Conservation (phyloP, 306 rosid species). For the Fragaria ananassa region DNA sequence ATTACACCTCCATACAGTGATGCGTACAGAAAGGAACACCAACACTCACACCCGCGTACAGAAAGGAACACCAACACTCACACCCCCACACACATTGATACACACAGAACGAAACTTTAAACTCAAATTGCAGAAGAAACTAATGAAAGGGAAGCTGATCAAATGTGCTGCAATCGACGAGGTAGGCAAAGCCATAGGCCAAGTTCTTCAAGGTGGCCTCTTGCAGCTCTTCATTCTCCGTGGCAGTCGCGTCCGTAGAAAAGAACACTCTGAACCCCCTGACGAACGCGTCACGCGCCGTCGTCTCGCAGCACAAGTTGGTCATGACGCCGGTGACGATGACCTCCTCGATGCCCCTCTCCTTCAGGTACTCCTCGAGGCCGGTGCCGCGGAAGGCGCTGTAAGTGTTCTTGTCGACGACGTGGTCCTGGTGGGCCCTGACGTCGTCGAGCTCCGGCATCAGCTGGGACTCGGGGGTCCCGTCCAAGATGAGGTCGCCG, state of each 20-base stretch:
- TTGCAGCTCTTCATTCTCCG: constrained; percentile 49
- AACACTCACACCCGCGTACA: no score
- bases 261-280: constrained; percentile 70
- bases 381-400: constrained; percentile 48
- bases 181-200: constrained; percentile 71
- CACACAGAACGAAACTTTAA: no score
- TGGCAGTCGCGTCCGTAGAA: constrained; percentile 65
- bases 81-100: no score
- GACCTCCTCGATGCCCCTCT: constrained; percentile 61
- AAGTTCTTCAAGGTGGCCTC: constrained; percentile 66
- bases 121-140: no score
- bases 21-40: no score
- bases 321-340: constrained; percentile 72
- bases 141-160: constrained; percentile 1
- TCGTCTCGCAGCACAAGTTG: constrained; percentile 74
- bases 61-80: no score
- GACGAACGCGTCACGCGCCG: constrained; percentile 66
- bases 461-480: constrained; percentile 49
- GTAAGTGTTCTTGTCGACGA: constrained; percentile 58
- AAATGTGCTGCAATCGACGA: constrained; percentile 50
- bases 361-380: constrained; percentile 46
- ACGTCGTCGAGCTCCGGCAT: constrained; percentile 35
- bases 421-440: constrained; percentile 26
- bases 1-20: no score
- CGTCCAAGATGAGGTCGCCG: constrained; percentile 55